These are phyloP conservation scores for Neurospora sp. DNA, from an alignment of 2,329 filamentous ascomycete species.

Conservation along the genomic window DNA sequence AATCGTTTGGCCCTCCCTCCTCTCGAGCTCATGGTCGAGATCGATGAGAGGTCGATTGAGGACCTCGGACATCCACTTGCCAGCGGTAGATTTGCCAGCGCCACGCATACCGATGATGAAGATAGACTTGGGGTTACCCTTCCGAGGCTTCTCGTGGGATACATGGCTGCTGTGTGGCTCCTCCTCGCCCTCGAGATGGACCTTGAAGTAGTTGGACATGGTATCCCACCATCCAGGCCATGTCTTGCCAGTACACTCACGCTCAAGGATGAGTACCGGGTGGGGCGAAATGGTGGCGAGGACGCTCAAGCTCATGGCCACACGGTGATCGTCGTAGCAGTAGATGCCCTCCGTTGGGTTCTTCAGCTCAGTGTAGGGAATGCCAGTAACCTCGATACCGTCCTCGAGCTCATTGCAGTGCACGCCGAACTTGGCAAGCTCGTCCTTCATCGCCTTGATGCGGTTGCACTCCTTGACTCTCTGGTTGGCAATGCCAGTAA, in stretches of 20 bases:
- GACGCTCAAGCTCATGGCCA: slow-evolving; percentile 97
- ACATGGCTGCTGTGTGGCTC: slow-evolving; percentile 20
- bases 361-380: slow-evolving; percentile 34
- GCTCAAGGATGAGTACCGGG: slow-evolving; percentile 71
- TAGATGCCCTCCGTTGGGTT: slow-evolving; percentile 60
- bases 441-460: slow-evolving; percentile 88
- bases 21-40: slow-evolving; percentile 79
- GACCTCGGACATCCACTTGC: slow-evolving; percentile 69
- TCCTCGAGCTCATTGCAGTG: slow-evolving; percentile 81
- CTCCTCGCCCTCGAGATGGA: slow-evolving; percentile 67
- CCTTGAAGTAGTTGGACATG: slow-evolving; percentile 67
- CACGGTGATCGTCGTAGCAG: slow-evolving; percentile 95
- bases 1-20: slow-evolving; percentile 62
- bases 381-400: slow-evolving; percentile 67
- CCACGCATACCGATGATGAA: slow-evolving; percentile 97
- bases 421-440: slow-evolving; percentile 89
- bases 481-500: slow-evolving; percentile 93
- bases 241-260: slow-evolving; percentile 91
- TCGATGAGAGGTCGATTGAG: slow-evolving; percentile 74
- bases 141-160: slow-evolving; percentile 21
- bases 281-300: slow-evolving; percentile 62
- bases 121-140: slow-evolving; percentile 52
- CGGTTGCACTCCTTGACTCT: slow-evolving; percentile 97
- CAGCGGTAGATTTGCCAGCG: slow-evolving; percentile 90
- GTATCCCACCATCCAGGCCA: slow-evolving; percentile 99